Percentiles rank a stretch among this genome's conserved stretches.
phyloP scores from a whole-genome alignment of 768 basidiomycete species.

The Pleurotus cornucopiae region DNA sequence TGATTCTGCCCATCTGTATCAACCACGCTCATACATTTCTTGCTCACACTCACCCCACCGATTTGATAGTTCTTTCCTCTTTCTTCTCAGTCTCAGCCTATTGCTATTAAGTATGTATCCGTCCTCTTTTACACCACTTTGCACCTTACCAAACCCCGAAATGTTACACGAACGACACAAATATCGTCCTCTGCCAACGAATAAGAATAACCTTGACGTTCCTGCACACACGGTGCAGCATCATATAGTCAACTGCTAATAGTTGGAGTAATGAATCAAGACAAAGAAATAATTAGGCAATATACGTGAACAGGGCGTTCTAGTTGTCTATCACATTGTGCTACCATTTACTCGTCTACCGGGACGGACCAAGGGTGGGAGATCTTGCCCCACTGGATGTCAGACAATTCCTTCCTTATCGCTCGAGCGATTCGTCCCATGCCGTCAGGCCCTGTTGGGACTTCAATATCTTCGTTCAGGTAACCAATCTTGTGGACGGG shows the following conservation, averaged over 20 bases:
- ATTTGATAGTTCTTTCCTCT: slow-evolving; percentile 25
- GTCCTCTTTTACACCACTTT: neutral
- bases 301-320: too few relatives aligned
- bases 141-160: too few relatives aligned
- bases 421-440: slow-evolving; percentile 78
- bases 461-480: slow-evolving; percentile 53
- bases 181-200: too few relatives aligned
- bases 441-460: slow-evolving; percentile 67
- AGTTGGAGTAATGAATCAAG: too few relatives aligned
- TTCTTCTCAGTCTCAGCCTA: slow-evolving; percentile 23
- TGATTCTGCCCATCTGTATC: neutral
- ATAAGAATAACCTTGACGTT: too few relatives aligned
- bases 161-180: too few relatives aligned
- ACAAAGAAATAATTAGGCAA: too few relatives aligned
- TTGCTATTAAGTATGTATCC: slow-evolving; percentile 20
- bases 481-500: slow-evolving; percentile 74
- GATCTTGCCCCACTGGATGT: slow-evolving; percentile 76
- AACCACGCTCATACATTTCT: neutral
- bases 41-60: slow-evolving; percentile 14
- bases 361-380: slow-evolving; percentile 76
- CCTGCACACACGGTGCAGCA: too few relatives aligned
- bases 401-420: slow-evolving; percentile 69
- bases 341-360: slow-evolving; percentile 23
- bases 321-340: too few relatives aligned
- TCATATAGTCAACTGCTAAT: too few relatives aligned